Base-by-base conservation (phyloP, 1,139 yeast species). In the Geotrichum bryndzae region DNA sequence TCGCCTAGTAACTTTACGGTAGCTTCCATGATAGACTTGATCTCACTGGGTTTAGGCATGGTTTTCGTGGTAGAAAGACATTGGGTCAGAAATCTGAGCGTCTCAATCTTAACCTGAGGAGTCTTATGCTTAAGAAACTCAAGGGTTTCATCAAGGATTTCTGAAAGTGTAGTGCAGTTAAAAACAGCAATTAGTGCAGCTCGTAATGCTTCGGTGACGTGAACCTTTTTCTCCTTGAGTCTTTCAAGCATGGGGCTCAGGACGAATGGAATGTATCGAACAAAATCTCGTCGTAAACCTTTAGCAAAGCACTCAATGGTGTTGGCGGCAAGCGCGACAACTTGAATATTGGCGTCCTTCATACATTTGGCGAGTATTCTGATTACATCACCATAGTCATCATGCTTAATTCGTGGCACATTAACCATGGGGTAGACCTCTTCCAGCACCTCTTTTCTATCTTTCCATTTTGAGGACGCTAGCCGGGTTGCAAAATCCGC, bases 261-360 rank as follows among this genome's bases (percentile, higher is more conserved):
- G 1, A 90, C 80, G 0, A 81, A 69, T 0, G 79, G 66, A 55
- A 80, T 81, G 72, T 90, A 90, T 66, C 77, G 79, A 55, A 78
- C 77, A 74, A 88, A 86, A 38, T 77, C 74, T 1, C 71, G 67
- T 59, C 87, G 81, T 58, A 92, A 77, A 0, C 96, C 96, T 52
- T 79, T 81, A 0, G 90, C 89, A 50, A 94, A 73, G 54, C 76
- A 76, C 61, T 82, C 84, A 23, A 87, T 77, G 61, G 89, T 84
- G 63, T 84, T 84, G 1, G 96, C 88, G 0, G 97, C 92, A 51
- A 87, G 72, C 33, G 88, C 87, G 0, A 90, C 97, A n/a, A 90
- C 96, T 73, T 88, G 94, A 61, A 92, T 81, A 72, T 95, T 95
- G 2, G 94, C 96, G 76, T 94, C 99, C 70, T 86, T 88, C 75